A percentile compares a stretch with the other conserved stretches of the same genome.
These are phyloP conservation scores for Pholiota adiposa DNA, from an alignment of 1,284 basidiomycete species.

Conservation along the genomic window DNA sequence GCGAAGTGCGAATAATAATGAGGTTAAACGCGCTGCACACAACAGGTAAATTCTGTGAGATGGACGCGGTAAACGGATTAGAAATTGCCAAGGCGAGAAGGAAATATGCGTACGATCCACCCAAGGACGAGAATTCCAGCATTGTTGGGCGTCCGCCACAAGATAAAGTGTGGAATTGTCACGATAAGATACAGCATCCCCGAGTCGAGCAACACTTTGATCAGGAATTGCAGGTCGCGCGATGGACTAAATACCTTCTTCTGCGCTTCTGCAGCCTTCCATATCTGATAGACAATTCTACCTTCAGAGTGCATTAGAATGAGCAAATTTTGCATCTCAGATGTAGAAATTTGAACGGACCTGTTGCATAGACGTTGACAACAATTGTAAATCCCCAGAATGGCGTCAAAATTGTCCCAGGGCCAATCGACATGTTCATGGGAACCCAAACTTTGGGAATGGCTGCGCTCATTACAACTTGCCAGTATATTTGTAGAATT, in stretches of 20 bases:
- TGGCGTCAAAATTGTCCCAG: conserved; percentile 18
- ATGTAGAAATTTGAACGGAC: not conserved
- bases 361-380: conserved; percentile 16
- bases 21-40: conserved; percentile 20
- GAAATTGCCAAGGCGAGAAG: not conserved
- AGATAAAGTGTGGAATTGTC: conserved; percentile 16
- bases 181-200: conserved; percentile 15
- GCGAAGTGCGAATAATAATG: conserved; percentile 14
- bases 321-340: not conserved
- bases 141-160: conserved; percentile 14
- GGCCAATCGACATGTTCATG: conserved; percentile 15
- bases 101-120: conserved; percentile 5
- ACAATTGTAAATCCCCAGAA: conserved; percentile 17
- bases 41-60: conserved; percentile 14
- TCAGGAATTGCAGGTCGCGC: conserved; percentile 8
- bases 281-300: conserved; percentile 13
- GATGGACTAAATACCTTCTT: not conserved
- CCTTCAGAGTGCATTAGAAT: not conserved
- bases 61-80: not conserved
- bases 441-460: conserved; percentile 12
- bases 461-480: conserved; percentile 9
- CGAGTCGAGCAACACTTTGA: conserved; percentile 18
- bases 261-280: not conserved
- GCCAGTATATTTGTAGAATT: conserved; percentile 15
- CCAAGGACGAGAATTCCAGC: conserved; percentile 10